A percentile compares a stretch with the other conserved stretches of the same genome.
phyloP scores from a whole-genome alignment of 2,329 filamentous ascomycete genomes.

The Aspergillus piperis region DNA sequence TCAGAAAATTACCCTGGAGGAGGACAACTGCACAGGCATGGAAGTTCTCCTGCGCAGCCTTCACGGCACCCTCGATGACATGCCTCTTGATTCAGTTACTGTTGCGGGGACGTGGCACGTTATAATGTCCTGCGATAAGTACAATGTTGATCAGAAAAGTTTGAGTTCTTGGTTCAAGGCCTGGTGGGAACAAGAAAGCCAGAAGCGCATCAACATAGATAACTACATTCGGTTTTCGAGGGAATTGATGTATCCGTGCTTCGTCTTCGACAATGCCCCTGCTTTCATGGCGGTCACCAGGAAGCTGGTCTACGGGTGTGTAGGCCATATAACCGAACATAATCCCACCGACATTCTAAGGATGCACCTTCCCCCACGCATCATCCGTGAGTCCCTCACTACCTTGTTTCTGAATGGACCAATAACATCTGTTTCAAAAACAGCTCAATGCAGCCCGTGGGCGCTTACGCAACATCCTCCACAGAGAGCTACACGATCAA shows the following conservation, averaged over 20 bases:
- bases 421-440: neutral
- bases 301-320: neutral
- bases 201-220: neutral
- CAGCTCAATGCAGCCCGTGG: conserved; percentile 11
- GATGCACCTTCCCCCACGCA: conserved; percentile 3
- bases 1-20: neutral
- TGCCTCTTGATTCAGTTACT: neutral
- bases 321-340: neutral
- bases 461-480: conserved; percentile 7
- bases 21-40: neutral
- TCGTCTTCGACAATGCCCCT: neutral
- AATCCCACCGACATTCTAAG: conserved; percentile 3
- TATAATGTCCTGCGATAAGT: neutral
- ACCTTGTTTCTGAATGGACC: no score
- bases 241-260: conserved; percentile 2
- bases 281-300: neutral
- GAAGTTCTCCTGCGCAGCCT: neutral
- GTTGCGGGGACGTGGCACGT: neutral
- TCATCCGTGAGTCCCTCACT: conserved; percentile 3
- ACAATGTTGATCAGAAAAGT: neutral
- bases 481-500: neutral
- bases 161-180: neutral
- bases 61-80: neutral
- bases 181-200: neutral
- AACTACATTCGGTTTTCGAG: neutral